Percentiles rank a stretch among this genome's conserved stretches.
Evolutionary conservation across 164 flowering plant species (phyloP).

Genomic region (Warburgia ugandensis): DNA sequence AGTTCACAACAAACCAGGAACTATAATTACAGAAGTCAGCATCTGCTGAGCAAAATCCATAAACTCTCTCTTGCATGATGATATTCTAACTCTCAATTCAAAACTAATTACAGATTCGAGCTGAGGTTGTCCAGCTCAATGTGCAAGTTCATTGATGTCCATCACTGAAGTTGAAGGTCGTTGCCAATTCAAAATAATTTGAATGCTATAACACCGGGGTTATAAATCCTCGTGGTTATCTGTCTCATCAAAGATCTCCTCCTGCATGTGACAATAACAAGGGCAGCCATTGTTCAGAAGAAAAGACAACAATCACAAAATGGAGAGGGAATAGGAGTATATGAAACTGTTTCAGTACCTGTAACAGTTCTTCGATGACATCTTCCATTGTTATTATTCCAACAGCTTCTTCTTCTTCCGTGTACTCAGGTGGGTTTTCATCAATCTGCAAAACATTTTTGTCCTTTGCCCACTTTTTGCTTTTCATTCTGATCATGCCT

Average conservation of each 20-base stretch:
- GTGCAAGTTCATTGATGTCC: too few relatives aligned
- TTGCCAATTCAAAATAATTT: too few relatives aligned
- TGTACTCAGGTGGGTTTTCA: conserved; percentile 55
- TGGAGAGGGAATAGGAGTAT: too few relatives aligned
- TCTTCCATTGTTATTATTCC: conserved; percentile 89
- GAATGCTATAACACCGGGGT: too few relatives aligned
- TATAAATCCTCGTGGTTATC: conserved; percentile 31
- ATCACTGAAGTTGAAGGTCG: too few relatives aligned
- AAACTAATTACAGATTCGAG: too few relatives aligned
- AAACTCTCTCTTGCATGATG: too few relatives aligned
- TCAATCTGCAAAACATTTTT: conserved; percentile 69
- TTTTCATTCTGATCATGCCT: conserved; percentile 39
- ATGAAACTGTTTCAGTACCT: conserved; percentile 32
- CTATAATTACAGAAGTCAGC: too few relatives aligned
- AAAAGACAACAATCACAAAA: neutral
- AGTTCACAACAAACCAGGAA: too few relatives aligned
- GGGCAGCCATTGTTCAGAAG: neutral
- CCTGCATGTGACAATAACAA: conserved; percentile 21
- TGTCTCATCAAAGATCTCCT: conserved; percentile 50
- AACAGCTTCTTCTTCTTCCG: conserved; percentile 84
- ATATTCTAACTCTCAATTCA: too few relatives aligned
- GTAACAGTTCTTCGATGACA: conserved; percentile 54
- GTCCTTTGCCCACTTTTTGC: conserved; percentile 79
- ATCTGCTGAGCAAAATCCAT: too few relatives aligned
- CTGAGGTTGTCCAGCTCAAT: too few relatives aligned